Percentiles rank a stretch among this genome's conserved stretches.
Evolutionary conservation across 805 yeast genomes (phyloP).

Genomic region (Ogataea ramenticola): DNA sequence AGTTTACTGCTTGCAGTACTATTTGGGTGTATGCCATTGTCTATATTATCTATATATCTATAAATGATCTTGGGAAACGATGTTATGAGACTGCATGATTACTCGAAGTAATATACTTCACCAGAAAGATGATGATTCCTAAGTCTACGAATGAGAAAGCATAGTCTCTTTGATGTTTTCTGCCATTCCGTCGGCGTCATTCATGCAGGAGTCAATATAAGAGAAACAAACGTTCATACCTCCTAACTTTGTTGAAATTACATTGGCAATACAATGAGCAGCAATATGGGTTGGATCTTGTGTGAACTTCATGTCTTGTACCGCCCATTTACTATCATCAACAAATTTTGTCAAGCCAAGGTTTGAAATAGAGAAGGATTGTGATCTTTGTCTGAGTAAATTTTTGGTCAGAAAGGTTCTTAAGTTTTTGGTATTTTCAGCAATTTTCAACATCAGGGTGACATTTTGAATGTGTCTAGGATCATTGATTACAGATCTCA

Average conservation of each 20-base stretch:
- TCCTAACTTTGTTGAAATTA: not conserved
- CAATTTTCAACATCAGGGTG: not conserved
- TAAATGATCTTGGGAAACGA: too few relatives aligned
- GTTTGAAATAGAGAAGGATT: not conserved
- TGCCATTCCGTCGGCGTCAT: not conserved
- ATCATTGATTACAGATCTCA: not conserved
- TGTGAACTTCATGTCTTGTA: not conserved
- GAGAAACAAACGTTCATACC: slow-evolving; percentile 1
- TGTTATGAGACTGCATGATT: too few relatives aligned
- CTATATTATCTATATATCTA: too few relatives aligned
- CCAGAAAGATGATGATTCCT: too few relatives aligned
- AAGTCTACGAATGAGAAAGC: too few relatives aligned
- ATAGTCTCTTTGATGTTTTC: not conserved
- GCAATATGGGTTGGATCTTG: not conserved
- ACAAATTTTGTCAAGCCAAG: not conserved
- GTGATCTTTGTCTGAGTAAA: not conserved
- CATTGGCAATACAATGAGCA: not conserved
- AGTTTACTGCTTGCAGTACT: too few relatives aligned
- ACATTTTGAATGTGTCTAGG: not conserved
- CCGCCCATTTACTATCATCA: not conserved
- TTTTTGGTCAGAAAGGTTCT: not conserved
- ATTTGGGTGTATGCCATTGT: too few relatives aligned
- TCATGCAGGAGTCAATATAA: slow-evolving; percentile 1
- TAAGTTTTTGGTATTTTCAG: not conserved
- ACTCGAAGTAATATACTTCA: too few relatives aligned